Evolutionary conservation across 1,284 basidiomycete genomes (phyloP).

Genomic region (Tylopilus sp.): DNA sequence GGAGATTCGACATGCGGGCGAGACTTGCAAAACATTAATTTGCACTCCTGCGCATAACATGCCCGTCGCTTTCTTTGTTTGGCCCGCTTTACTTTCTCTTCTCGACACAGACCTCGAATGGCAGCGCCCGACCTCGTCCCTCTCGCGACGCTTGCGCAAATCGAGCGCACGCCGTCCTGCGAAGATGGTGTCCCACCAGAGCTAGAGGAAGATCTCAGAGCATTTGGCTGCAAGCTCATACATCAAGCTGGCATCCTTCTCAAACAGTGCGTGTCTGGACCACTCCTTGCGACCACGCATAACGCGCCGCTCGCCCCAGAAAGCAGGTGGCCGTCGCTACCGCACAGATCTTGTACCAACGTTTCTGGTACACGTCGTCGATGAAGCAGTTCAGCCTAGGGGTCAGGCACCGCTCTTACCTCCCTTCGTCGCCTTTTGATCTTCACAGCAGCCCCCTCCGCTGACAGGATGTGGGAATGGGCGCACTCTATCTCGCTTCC

Average conservation of each 20-base stretch:
- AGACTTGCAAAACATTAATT: no score
- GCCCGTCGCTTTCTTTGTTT: slow-evolving; percentile 19
- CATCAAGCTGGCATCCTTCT: slow-evolving; percentile 92
- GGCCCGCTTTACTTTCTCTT: slow-evolving; percentile 12
- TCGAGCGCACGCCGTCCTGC: slow-evolving; percentile 74
- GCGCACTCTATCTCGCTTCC: slow-evolving; percentile 89
- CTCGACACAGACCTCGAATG: slow-evolving; percentile 5
- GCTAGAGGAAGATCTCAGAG: slow-evolving; percentile 83
- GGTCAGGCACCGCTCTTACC: slow-evolving; percentile 44
- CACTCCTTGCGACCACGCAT: not conserved
- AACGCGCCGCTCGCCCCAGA: slow-evolving; percentile 40
- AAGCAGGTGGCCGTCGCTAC: slow-evolving; percentile 97
- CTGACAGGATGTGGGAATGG: slow-evolving; percentile 85
- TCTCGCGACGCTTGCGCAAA: slow-evolving; percentile 78
- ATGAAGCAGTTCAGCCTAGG: slow-evolving; percentile 91
- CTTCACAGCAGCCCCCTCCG: slow-evolving; percentile 6
- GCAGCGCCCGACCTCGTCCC: slow-evolving; percentile 68
- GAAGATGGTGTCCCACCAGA: slow-evolving; percentile 78
- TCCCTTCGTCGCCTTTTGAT: not conserved
- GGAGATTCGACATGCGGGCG: slow-evolving; percentile 31
- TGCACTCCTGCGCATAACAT: no score
- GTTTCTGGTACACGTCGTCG: slow-evolving; percentile 96
- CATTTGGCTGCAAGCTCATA: slow-evolving; percentile 88
- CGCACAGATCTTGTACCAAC: slow-evolving; percentile 93
- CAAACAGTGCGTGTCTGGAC: slow-evolving; percentile 63